Percentiles rank a stretch among this genome's conserved stretches.
phyloP scores from a whole-genome alignment of 2,329 filamentous ascomycete species.

The Calonectria fujianensis region DNA sequence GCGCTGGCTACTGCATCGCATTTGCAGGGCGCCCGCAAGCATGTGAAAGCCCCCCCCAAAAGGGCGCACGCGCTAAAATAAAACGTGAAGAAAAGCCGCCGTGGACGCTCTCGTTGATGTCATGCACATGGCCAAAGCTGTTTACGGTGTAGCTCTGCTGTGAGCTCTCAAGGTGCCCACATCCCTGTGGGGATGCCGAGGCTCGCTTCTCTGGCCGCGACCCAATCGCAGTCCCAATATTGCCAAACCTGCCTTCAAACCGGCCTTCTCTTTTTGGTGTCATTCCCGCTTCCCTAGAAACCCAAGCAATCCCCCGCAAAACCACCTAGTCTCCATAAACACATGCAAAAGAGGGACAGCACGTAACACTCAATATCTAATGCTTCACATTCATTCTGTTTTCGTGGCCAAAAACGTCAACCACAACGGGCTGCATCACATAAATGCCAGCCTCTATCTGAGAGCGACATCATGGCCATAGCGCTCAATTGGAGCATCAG shows the following conservation, averaged over 20 bases:
- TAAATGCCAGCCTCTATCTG: background rate
- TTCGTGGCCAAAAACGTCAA: background rate
- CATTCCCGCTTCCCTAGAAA: slow-evolving; percentile 36
- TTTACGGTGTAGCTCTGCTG: slow-evolving; percentile 18
- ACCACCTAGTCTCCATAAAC: background rate
- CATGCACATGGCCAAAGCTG: slow-evolving; percentile 38
- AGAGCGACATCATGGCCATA: background rate
- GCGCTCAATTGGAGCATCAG: slow-evolving; percentile 4
- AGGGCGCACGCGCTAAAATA: slow-evolving; percentile 23
- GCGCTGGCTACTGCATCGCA: background rate
- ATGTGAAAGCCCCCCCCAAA: slow-evolving; percentile 48
- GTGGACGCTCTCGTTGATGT: slow-evolving; percentile 46
- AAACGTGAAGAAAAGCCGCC: background rate
- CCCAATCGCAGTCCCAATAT: slow-evolving; percentile 52
- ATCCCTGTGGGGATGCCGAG: slow-evolving; percentile 53
- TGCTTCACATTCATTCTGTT: no score
- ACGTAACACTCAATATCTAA: background rate
- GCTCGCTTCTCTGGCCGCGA: slow-evolving; percentile 16
- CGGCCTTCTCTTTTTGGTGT: slow-evolving; percentile 40
- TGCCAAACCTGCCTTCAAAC: slow-evolving; percentile 46
- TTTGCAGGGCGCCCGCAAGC: slow-evolving; percentile 33
- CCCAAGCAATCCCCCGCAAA: slow-evolving; percentile 22
- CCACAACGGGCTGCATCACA: background rate
- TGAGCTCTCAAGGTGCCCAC: background rate
- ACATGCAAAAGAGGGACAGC: background rate